Conservation (phyloP, 164 flowering plant species). For the Liquidambar formosana region DNA sequence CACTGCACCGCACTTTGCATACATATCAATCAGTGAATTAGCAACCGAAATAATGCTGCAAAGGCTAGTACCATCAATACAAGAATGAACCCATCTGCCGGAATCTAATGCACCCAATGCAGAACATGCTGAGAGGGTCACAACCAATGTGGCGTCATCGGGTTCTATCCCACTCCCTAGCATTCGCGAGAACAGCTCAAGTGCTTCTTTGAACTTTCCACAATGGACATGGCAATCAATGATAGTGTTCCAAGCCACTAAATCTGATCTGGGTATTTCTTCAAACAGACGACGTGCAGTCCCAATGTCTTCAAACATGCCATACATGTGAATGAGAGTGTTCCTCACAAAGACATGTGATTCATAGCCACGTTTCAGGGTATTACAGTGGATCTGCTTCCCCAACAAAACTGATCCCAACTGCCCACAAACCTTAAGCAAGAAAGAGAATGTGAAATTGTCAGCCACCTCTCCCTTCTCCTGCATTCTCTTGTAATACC, state of each 20-base stretch:
- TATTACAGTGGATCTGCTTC: constrained; percentile 43
- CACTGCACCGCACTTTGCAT: constrained; percentile 55
- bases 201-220: constrained; percentile 37
- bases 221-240: constrained; percentile 44
- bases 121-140: constrained; percentile 45
- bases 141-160: constrained; percentile 52
- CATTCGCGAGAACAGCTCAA: constrained; percentile 42
- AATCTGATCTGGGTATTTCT: constrained; percentile 37
- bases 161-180: constrained; percentile 28
- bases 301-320: constrained; percentile 31
- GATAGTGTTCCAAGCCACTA: constrained; percentile 63
- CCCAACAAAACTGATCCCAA: constrained; percentile 34
- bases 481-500: constrained; percentile 46
- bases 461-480: constrained; percentile 34
- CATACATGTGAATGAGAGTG: constrained; percentile 58
- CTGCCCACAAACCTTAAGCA: constrained; percentile 48
- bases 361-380: constrained; percentile 45
- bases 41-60: constrained; percentile 20
- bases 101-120: constrained; percentile 41
- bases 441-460: constrained; percentile 57
- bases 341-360: constrained; percentile 52
- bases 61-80: constrained; percentile 14
- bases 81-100: constrained; percentile 54
- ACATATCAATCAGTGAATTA: constrained; percentile 54
- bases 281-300: constrained; percentile 48